These are phyloP conservation scores for Botrytis hyacinthi DNA, from an alignment of 2,329 filamentous ascomycete species.

Conservation along the genomic window DNA sequence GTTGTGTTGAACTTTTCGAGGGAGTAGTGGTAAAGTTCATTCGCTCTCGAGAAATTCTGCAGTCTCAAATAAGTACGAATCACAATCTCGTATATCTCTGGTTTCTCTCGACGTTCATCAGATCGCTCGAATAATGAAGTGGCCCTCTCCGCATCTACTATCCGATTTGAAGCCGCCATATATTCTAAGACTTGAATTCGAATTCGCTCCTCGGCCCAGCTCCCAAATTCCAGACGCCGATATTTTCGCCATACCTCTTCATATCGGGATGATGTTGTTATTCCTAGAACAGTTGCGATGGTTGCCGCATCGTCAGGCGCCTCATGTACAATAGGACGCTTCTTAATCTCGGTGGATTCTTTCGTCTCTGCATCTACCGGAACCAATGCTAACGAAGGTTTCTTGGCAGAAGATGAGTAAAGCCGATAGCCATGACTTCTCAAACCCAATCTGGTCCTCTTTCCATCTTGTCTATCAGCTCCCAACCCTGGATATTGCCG, in stretches of 20 bases:
- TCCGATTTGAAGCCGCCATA: slow-evolving; percentile 41
- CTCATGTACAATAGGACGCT: neutral
- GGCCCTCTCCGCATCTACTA: slow-evolving; percentile 44
- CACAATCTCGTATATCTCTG: slow-evolving; percentile 46
- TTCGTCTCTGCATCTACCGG: neutral
- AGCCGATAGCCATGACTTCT: slow-evolving; percentile 35
- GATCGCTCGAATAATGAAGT: slow-evolving; percentile 46
- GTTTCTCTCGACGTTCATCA: slow-evolving; percentile 38
- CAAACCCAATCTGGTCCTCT: slow-evolving; percentile 24
- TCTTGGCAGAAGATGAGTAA: slow-evolving; percentile 39
- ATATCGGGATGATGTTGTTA: slow-evolving; percentile 30
- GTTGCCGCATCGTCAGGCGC: slow-evolving; percentile 9
- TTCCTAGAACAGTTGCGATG: slow-evolving; percentile 23
- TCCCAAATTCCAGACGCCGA: slow-evolving; percentile 25
- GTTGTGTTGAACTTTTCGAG: slow-evolving; percentile 25
- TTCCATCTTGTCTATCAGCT: slow-evolving; percentile 31
- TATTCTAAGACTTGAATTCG: slow-evolving; percentile 39
- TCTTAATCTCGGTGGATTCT: neutral
- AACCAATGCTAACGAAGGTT: slow-evolving; percentile 16
- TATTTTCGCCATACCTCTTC: slow-evolving; percentile 47
- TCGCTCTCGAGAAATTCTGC: slow-evolving; percentile 41
- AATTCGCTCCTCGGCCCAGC: slow-evolving; percentile 27
- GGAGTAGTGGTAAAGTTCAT: slow-evolving; percentile 29
- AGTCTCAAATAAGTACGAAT: slow-evolving; percentile 46
- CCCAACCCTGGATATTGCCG: slow-evolving; percentile 36